Evolutionary conservation across 352 stramenopile genomes (phyloP), one percentile per base, ranked within the genome.

Genomic region (Albugo laibachii): DNA sequence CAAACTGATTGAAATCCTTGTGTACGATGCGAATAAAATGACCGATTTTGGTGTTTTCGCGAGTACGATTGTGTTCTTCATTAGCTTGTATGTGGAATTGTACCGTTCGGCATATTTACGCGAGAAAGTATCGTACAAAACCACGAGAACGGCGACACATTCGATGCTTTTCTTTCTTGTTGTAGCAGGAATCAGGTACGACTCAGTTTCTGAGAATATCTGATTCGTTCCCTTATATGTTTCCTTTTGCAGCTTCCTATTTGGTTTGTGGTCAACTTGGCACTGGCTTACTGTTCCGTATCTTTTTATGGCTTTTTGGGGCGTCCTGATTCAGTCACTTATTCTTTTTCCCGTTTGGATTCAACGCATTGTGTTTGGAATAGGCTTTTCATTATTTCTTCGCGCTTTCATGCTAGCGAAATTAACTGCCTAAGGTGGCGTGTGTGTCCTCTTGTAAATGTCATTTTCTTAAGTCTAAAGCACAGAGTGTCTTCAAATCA

Each of bases 261-360:
- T 85, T 42, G 72, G 69, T 5, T 65, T 85, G 56, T 85, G 73
- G 69, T 69, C 73, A 1, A 64, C 83, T 35, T 85, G 73, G 73
- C 55, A 72, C 24, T 80, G 66, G 73, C 56, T 85, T 31, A 85
- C 73, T 35, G 19, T 81, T 40, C 67, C 68, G 37, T 82, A 82
- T 53, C 57, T 86, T 45, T 79, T 86, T 59, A 86, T 86, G 69
- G 78, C 68, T 62, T 81, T 80, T 41, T 86, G 73, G 73, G 73
- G 73, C 37, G 61, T 86, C 31, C 63, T 86, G 42, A 63, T 86
- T 19, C 73, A 82, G 53, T 45, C 79, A 4, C 50, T 81, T 41
- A 61, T 82, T 37, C 57, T 86, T 39, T 61, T 86, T 11, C 73
- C 70, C 13, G 57, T 69, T 0, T 46, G 75, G 38, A 15, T 69